Conservation (phyloP, 495 filamentous ascomycete genomes). For the Thermothielavioides terrestris region DNA sequence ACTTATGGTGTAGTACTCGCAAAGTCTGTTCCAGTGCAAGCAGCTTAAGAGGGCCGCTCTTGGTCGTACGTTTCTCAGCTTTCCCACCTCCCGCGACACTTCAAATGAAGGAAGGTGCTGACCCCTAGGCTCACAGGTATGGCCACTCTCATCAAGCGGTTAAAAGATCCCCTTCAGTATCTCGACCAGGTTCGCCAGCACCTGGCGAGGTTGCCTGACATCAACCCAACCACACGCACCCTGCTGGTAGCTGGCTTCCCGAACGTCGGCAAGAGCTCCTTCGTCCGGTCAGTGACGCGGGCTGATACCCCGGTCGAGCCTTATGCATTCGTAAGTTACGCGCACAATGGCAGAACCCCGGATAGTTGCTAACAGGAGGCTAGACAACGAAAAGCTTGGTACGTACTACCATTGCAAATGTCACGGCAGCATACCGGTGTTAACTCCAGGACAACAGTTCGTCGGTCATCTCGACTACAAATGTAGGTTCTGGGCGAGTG, state of each 20-base stretch:
- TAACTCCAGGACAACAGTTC: slow-evolving; percentile 86
- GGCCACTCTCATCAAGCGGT: slow-evolving; percentile 87
- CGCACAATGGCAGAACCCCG: background rate
- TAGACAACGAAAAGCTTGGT: slow-evolving; percentile 78
- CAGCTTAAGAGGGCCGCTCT: slow-evolving; percentile 44
- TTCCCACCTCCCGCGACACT: too few species aligned
- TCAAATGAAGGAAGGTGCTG: too few species aligned
- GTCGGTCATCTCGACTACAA: slow-evolving; percentile 99
- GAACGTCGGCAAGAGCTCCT: slow-evolving; percentile 95
- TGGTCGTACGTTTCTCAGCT: too few species aligned
- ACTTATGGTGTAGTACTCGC: slow-evolving; percentile 58
- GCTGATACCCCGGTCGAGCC: slow-evolving; percentile 98
- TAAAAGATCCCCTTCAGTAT: slow-evolving; percentile 91
- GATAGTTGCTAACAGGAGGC: background rate
- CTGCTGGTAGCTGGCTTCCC: slow-evolving; percentile 95
- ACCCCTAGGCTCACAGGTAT: too few species aligned
- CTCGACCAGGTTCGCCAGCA: slow-evolving; percentile 97
- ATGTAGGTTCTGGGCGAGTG: slow-evolving; percentile 25
- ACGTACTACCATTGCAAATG: background rate
- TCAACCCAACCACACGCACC: slow-evolving; percentile 93
- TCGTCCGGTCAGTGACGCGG: slow-evolving; percentile 81
- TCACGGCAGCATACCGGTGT: background rate
- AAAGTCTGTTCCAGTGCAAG: slow-evolving; percentile 68
- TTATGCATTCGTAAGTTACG: slow-evolving; percentile 63
- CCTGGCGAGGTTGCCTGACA: slow-evolving; percentile 91